Percentiles rank a stretch among this genome's conserved stretches.
phyloP scores from a whole-genome alignment of 1,139 yeast species.

The Debaryomyces singareniensis region DNA sequence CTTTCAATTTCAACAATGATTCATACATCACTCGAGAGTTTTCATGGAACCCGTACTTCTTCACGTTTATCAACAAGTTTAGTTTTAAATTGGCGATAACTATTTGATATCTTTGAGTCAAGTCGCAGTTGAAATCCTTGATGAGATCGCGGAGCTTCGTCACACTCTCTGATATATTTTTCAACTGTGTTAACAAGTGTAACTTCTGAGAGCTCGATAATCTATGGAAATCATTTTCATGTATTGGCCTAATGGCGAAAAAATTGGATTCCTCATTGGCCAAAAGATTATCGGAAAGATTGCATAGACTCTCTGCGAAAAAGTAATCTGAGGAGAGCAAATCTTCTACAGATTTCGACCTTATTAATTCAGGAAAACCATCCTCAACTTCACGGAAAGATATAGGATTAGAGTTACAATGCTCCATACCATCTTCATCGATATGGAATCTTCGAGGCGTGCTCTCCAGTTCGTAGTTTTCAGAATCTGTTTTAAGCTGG shows the following conservation, averaged over 20 bases:
- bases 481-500: constrained; percentile 5
- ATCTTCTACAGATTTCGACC: constrained; percentile 4
- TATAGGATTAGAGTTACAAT: constrained; percentile 2
- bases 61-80: constrained; percentile 6
- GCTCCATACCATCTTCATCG: not conserved
- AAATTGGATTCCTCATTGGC: constrained; percentile 3
- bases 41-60: constrained; percentile 4
- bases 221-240: constrained; percentile 2
- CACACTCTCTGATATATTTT: constrained; percentile 1
- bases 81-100: constrained; percentile 4
- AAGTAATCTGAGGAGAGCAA: constrained; percentile 6
- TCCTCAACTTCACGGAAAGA: constrained; percentile 4
- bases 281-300: constrained; percentile 5
- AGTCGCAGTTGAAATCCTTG: constrained; percentile 4
- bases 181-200: constrained; percentile 2
- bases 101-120: constrained; percentile 3
- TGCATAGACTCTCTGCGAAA: constrained; percentile 5
- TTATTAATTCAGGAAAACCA: constrained; percentile 5
- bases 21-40: constrained; percentile 7
- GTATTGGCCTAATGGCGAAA: constrained; percentile 4
- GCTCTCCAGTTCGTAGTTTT: not conserved
- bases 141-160: constrained; percentile 3
- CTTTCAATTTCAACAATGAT: constrained; percentile 5
- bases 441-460: too few species aligned
- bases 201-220: constrained; percentile 3